phyloP scores from a whole-genome alignment of 768 basidiomycete species.

The Hericium erinaceus region DNA sequence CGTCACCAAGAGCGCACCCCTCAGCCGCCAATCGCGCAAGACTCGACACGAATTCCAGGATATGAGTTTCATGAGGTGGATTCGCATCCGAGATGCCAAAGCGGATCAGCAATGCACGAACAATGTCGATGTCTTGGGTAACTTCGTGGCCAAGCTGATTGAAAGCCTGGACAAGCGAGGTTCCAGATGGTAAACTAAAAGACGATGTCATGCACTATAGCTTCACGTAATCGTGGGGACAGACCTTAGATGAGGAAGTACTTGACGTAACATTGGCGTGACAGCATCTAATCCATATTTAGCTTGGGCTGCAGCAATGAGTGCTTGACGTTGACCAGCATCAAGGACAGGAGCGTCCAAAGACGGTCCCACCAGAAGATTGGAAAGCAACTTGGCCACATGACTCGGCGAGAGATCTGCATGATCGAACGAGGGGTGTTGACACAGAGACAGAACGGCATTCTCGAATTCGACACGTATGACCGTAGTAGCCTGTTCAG shows the following conservation, averaged over 20 bases:
- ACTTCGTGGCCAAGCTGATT: slow-evolving; percentile 75
- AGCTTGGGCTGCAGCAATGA: slow-evolving; percentile 64
- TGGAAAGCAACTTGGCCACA: slow-evolving; percentile 70
- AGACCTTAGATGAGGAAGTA: slow-evolving; percentile 69
- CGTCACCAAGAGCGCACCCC: slow-evolving; percentile 64
- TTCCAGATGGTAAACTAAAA: slow-evolving; percentile 51
- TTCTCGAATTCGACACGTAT: slow-evolving; percentile 75
- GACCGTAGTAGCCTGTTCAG: slow-evolving; percentile 49
- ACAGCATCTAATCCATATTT: slow-evolving; percentile 77
- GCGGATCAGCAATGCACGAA: slow-evolving; percentile 59
- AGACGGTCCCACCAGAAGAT: slow-evolving; percentile 65
- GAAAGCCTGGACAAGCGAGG: slow-evolving; percentile 65
- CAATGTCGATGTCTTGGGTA: slow-evolving; percentile 61
- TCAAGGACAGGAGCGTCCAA: slow-evolving; percentile 66
- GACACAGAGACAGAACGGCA: slow-evolving; percentile 65
- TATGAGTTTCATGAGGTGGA: slow-evolving; percentile 62
- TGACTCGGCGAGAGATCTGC: slow-evolving; percentile 69
- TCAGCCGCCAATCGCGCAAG: slow-evolving; percentile 64
- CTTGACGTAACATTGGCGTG: slow-evolving; percentile 62
- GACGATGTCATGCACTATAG: slow-evolving; percentile 10
- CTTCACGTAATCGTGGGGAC: slow-evolving; percentile 10
- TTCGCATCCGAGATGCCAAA: slow-evolving; percentile 67
- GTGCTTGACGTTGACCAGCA: slow-evolving; percentile 60
- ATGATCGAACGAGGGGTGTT: slow-evolving; percentile 75
- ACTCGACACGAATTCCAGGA: slow-evolving; percentile 62